phyloP scores from a whole-genome alignment of 2,329 filamentous ascomycete genomes.

The Sporothrix euskadiensis region DNA sequence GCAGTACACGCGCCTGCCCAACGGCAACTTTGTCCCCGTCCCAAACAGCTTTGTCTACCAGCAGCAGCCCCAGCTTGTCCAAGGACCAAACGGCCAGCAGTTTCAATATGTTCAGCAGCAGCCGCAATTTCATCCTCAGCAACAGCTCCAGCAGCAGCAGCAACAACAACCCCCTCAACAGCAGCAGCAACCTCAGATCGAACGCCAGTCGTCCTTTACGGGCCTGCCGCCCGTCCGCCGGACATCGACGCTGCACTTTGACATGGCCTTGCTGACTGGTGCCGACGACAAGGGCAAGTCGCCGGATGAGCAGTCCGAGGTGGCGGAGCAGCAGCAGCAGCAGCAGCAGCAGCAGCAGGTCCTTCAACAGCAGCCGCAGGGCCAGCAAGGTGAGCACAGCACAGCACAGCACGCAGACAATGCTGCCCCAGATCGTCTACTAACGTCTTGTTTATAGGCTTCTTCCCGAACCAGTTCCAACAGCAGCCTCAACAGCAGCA shows the following conservation, averaged over 20 bases:
- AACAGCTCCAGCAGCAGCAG: constrained; percentile 10
- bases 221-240: constrained; percentile 61
- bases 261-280: constrained; percentile 41
- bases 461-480: constrained; percentile 18
- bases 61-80: background rate
- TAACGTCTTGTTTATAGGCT: background rate
- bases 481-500: constrained; percentile 27
- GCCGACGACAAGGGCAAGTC: constrained; percentile 32
- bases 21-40: constrained; percentile 13
- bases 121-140: background rate
- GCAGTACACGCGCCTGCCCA: constrained; percentile 9
- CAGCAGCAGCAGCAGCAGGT: constrained; percentile 23
- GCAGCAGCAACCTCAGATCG: constrained; percentile 2
- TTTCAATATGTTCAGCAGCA: constrained; percentile 11
- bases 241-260: constrained; percentile 54
- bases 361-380: constrained; percentile 22
- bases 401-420: too few species aligned
- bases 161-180: background rate
- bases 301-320: constrained; percentile 25
- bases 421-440: background rate
- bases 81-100: constrained; percentile 20
- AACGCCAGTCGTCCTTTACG: constrained; percentile 53
- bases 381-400: constrained; percentile 2
- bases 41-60: constrained; percentile 22
- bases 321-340: constrained; percentile 13